Evolutionary conservation across 2,329 filamentous ascomycete species (phyloP), one percentile per base, ranked within the genome.

Genomic region (Didymella sp.): DNA sequence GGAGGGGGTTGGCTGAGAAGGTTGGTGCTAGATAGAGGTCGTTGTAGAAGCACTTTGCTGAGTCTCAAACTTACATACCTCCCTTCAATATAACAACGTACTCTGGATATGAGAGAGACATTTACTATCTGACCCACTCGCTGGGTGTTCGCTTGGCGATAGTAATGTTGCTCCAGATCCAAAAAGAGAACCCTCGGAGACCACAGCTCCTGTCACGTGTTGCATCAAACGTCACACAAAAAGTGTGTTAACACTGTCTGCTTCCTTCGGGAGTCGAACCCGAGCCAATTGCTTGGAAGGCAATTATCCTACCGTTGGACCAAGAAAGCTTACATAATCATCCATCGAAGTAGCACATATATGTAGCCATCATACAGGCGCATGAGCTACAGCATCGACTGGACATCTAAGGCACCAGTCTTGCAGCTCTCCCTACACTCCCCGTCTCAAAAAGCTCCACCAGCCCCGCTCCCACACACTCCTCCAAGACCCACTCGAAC

Each of bases 381-480:
- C n/a, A n/a, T n/a, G n/a, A n/a, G n/a, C n/a, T n/a, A n/a, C n/a
- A n/a, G n/a, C 11, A 30, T 9, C 3, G 28, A 9, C 3, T 30
- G 6, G 11, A 6, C 4, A n/a, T 22, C 19, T 38, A 38, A 4
- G 35, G 25, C 15, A 40, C 44, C 28, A 59, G n/a, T 17, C 78
- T 70, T 1, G 91, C 82, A 11, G 85, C 89, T 58, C 84, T 80
- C 1, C 89, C 89, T n/a, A 92, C 88, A 66, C 85, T 89, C 13
- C 87, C 82, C 12, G 89, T 92, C 68, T 91, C 85, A 72, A 93
- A 93, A 13, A 90, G 77, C 74, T 93, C 89, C 4, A 92, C 82
- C 15, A 88, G 69, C 1, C 90, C 90, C 25, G 86, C 80, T 0
- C 89, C 90, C 22, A 90, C 80, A 40, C 88, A 89, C 73, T 92